Percentiles rank a stretch among this genome's conserved stretches.
Evolutionary conservation across 805 yeast genomes (phyloP).

Genomic region (Saccharomyces eubayanus): DNA sequence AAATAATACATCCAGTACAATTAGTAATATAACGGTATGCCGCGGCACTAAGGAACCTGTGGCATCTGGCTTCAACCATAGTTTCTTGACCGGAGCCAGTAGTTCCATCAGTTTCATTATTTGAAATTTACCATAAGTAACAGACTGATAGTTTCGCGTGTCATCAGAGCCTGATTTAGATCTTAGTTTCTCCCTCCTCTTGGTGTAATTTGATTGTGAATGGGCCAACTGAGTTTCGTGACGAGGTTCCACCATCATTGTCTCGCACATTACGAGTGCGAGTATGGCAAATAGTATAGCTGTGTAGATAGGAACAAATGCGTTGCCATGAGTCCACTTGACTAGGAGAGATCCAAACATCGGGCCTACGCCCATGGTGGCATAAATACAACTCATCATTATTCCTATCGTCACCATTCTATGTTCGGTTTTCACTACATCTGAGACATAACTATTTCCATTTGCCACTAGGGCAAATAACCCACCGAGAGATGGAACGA

Average conservation of each 20-base stretch:
- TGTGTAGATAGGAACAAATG: constrained; percentile 27
- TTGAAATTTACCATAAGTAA: constrained; percentile 8
- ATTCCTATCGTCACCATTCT: constrained; percentile 54
- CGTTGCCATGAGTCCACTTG: constrained; percentile 22
- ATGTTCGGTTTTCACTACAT: constrained; percentile 55
- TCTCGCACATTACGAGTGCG: constrained; percentile 29
- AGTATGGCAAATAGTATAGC: constrained; percentile 27
- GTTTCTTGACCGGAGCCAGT: constrained; percentile 42
- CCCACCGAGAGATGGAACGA: constrained; percentile 58
- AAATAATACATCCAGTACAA: constrained; percentile 39
- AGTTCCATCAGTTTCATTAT: constrained; percentile 18
- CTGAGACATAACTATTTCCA: constrained; percentile 63
- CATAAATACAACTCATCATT: constrained; percentile 48
- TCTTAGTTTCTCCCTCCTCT: constrained; percentile 25
- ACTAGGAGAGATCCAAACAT: constrained; percentile 40
- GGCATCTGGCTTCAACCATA: constrained; percentile 39
- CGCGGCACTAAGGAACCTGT: constrained; percentile 34
- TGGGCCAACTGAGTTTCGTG: constrained; percentile 44
- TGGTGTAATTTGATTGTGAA: constrained; percentile 37
- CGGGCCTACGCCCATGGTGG: constrained; percentile 62
- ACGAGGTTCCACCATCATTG: constrained; percentile 57
- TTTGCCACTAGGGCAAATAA: constrained; percentile 46
- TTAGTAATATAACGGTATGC: constrained; percentile 41
- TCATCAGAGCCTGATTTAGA: not conserved
- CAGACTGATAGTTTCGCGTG: not conserved